phyloP scores from a whole-genome alignment of 2,329 filamentous ascomycete species.

The Teratosphaeria destructans region DNA sequence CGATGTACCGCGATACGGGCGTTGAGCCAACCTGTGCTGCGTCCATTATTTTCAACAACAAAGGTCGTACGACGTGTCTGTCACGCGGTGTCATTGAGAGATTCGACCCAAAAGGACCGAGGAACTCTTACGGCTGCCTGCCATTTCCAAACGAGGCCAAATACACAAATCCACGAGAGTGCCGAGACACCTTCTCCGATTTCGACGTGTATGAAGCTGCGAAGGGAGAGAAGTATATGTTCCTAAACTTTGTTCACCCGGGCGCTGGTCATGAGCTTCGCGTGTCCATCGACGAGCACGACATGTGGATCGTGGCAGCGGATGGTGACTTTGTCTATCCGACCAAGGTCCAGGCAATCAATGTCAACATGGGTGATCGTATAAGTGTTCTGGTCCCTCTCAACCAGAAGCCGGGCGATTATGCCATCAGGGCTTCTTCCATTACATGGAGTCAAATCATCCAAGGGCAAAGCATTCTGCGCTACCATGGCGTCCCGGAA shows the following conservation, averaged over 20 bases:
- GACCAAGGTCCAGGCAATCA: neutral
- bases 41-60: neutral
- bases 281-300: neutral
- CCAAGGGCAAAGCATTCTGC: neutral
- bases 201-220: neutral
- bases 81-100: neutral
- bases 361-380: neutral
- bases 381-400: neutral
- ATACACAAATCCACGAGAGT: neutral
- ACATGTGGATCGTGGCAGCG: neutral
- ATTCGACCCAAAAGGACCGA: neutral
- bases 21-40: neutral
- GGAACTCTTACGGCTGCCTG: neutral
- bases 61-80: neutral
- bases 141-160: neutral
- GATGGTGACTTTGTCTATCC: neutral
- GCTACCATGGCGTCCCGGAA: neutral
- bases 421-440: neutral
- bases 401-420: neutral
- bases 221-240: neutral
- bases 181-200: neutral
- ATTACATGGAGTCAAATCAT: neutral
- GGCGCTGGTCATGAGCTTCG: neutral
- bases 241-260: neutral
- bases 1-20: neutral